These are phyloP conservation scores for Pleurozium schreberi DNA, from an alignment of 225 moss, liverwort and hornwort genomes.

Conservation along the genomic window DNA sequence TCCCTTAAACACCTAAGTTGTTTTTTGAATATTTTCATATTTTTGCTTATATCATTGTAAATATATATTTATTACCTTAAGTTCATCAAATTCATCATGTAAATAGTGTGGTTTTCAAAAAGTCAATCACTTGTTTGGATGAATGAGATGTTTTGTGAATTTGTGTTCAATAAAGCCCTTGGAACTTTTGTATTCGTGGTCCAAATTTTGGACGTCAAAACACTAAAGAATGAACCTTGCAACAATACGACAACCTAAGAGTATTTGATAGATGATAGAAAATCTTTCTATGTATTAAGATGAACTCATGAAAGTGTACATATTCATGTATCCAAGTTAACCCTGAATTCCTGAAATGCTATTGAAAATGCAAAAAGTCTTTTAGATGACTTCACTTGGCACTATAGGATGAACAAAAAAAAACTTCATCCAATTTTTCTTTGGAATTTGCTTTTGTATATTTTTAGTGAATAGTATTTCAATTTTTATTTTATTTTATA, in stretches of 20 bases:
- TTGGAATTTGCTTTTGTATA: not conserved
- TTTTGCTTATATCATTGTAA: no score
- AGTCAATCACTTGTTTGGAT: no score
- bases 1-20: no score
- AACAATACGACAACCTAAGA: accelerated
- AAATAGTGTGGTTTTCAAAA: no score
- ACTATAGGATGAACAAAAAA: not conserved
- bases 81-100: no score
- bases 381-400: not conserved
- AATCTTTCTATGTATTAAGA: not conserved
- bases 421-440: not conserved
- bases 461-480: not conserved
- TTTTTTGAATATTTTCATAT: not conserved
- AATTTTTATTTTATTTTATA: not conserved
- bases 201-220: no score
- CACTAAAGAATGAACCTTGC: no score
- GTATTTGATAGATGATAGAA: accelerated
- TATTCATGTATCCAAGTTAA: not conserved
- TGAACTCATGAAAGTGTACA: no score
- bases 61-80: no score
- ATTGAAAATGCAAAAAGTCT: not conserved
- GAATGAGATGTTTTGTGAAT: no score
- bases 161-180: no score
- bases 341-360: accelerated
- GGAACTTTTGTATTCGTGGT: no score